Evolutionary conservation across 2,329 filamentous ascomycete species (phyloP).

Genomic region (Boeremia exigua): DNA sequence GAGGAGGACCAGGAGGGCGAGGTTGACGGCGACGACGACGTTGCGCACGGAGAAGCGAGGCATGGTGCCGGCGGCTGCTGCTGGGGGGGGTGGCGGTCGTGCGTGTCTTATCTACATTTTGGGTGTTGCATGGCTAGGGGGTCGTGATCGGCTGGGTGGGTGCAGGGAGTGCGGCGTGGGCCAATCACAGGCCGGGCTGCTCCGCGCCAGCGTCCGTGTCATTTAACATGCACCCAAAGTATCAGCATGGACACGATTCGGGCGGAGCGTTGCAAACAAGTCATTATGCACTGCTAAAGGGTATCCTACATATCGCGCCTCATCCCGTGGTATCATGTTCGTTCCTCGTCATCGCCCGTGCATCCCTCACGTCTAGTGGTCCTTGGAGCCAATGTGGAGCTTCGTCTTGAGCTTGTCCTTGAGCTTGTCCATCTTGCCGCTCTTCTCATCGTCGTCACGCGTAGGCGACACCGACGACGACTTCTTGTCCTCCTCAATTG

Average conservation of each 20-base stretch:
- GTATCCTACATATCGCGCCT: slow-evolving; percentile 12
- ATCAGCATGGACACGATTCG: not conserved
- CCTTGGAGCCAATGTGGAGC: slow-evolving; percentile 59
- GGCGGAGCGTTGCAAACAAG: no score
- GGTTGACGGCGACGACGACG: slow-evolving; percentile 28
- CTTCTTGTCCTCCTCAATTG: not conserved
- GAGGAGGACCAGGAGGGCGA: slow-evolving; percentile 34
- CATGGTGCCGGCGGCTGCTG: slow-evolving; percentile 26
- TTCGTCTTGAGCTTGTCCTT: slow-evolving; percentile 73
- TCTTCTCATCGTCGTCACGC: slow-evolving; percentile 32
- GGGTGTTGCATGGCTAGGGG: no score
- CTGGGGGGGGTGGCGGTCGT: not conserved
- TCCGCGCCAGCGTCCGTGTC: not conserved
- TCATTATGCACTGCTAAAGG: slow-evolving; percentile 13
- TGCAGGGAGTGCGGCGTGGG: not conserved
- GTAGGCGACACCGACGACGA: slow-evolving; percentile 19
- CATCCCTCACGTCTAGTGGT: slow-evolving; percentile 25
- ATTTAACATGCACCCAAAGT: not conserved
- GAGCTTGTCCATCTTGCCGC: slow-evolving; percentile 44
- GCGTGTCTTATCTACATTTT: not conserved
- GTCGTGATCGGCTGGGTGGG: not conserved
- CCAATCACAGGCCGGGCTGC: slow-evolving; percentile 11
- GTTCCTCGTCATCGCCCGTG: slow-evolving; percentile 15
- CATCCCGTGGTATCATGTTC: slow-evolving; percentile 33
- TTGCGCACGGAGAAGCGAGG: slow-evolving; percentile 41